Conservation (phyloP, 768 basidiomycete genomes). For the Hemileccinum rubropunctum region DNA sequence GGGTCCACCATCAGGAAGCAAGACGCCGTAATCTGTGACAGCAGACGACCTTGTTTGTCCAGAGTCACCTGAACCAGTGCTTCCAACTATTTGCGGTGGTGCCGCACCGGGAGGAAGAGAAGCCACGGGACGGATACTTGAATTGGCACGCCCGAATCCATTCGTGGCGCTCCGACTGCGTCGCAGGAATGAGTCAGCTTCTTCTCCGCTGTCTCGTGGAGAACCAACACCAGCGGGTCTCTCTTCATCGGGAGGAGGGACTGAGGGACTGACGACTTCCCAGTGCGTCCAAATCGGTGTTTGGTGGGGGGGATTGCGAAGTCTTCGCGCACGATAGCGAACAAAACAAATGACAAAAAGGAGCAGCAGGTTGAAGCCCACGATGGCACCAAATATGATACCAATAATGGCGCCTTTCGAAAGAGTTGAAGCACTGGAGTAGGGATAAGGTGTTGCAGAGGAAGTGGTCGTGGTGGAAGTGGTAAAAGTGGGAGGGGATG, state of each 20-base stretch:
- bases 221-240: slow-evolving; percentile 60
- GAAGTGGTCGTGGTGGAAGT: slow-evolving; percentile 24
- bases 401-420: slow-evolving; percentile 31
- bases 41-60: slow-evolving; percentile 41
- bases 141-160: slow-evolving; percentile 12
- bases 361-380: slow-evolving; percentile 57
- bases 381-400: slow-evolving; percentile 47
- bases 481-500: slow-evolving; percentile 27
- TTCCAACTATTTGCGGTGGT: slow-evolving; percentile 37
- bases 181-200: slow-evolving; percentile 62
- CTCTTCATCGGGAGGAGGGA: slow-evolving; percentile 25
- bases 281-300: slow-evolving; percentile 43
- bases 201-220: slow-evolving; percentile 68
- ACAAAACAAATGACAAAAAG: slow-evolving; percentile 38
- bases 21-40: slow-evolving; percentile 34
- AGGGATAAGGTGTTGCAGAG: slow-evolving; percentile 22
- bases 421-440: slow-evolving; percentile 30
- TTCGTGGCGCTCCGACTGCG: slow-evolving; percentile 26
- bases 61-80: slow-evolving; percentile 36
- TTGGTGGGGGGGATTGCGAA: slow-evolving; percentile 16
- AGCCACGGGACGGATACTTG: slow-evolving; percentile 20
- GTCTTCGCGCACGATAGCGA: slow-evolving; percentile 26
- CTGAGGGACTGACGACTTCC: slow-evolving; percentile 38
- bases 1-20: slow-evolving; percentile 32
- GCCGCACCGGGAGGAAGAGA: slow-evolving; percentile 33